Conservation (phyloP, 164 flowering plant species). For the Vitis rotundifolia region DNA sequence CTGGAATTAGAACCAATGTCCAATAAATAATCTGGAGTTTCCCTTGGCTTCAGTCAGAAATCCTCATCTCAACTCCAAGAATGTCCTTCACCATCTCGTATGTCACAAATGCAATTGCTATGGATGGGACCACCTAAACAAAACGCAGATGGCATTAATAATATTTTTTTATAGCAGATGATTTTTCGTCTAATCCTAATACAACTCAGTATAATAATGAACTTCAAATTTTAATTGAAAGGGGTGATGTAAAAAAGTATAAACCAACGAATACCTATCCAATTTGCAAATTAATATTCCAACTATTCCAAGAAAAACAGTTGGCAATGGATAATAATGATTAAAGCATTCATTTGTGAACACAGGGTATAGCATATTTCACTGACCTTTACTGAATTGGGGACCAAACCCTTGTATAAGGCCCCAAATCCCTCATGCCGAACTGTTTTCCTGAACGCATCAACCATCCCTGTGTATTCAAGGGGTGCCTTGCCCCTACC, state of each 20-base stretch:
- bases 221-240: too few species aligned
- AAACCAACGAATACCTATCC: too few species aligned
- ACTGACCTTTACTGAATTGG: slow-evolving; percentile 96
- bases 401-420: slow-evolving; percentile 93
- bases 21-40: not conserved
- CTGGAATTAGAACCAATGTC: too few species aligned
- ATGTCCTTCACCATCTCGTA: slow-evolving; percentile 83
- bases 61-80: slow-evolving; percentile 88
- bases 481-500: slow-evolving; percentile 62
- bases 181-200: too few species aligned
- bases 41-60: slow-evolving; percentile 66
- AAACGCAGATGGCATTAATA: not conserved
- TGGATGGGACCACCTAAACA: slow-evolving; percentile 93
- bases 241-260: too few species aligned
- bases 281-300: too few species aligned
- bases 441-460: slow-evolving; percentile 93
- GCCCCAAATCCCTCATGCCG: slow-evolving; percentile 89
- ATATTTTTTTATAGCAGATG: too few species aligned
- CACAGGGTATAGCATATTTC: not conserved
- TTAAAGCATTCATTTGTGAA: too few species aligned
- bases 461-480: slow-evolving; percentile 89
- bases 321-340: too few species aligned
- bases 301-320: too few species aligned
- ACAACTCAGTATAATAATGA: too few species aligned
- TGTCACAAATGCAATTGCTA: slow-evolving; percentile 93